Evolutionary conservation across 192 early-diverging fungal species (phyloP).

Genomic region (Helicostylum pulchrum): DNA sequence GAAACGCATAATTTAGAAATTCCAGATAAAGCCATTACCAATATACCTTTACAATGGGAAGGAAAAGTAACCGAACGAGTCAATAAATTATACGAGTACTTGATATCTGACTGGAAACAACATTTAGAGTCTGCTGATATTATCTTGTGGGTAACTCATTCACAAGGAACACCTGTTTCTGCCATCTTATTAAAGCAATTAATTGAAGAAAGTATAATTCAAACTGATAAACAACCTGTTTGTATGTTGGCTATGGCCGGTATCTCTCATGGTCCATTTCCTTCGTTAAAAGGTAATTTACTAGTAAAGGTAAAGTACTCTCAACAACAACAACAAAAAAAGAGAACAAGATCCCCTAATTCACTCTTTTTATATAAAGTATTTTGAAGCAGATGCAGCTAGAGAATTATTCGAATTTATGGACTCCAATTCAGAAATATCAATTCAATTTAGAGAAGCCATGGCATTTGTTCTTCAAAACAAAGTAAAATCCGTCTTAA

Average conservation of each 20-base stretch:
- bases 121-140: constrained; percentile 61
- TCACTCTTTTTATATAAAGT: constrained; percentile 24
- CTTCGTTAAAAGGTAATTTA: constrained; percentile 74
- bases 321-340: background rate
- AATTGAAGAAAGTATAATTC: constrained; percentile 62
- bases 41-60: constrained; percentile 87
- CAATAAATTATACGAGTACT: constrained; percentile 72
- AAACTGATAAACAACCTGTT: constrained; percentile 66
- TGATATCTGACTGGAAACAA: constrained; percentile 51
- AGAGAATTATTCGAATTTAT: constrained; percentile 94
- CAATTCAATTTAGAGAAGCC: constrained; percentile 68
- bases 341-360: background rate
- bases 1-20: constrained; percentile 46
- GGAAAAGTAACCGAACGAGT: constrained; percentile 89
- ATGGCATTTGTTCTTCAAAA: constrained; percentile 60
- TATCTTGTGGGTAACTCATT: constrained; percentile 88
- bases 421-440: constrained; percentile 67
- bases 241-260: constrained; percentile 91
- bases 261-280: constrained; percentile 87
- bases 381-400: constrained; percentile 87
- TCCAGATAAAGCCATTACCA: constrained; percentile 50
- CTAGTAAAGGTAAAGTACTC: constrained; percentile 58
- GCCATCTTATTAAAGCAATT: constrained; percentile 73
- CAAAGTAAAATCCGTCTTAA: constrained; percentile 71
- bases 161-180: constrained; percentile 91